Base-by-base conservation (phyloP, 1,284 basidiomycete genomes). In the Ganoderma meredithae region DNA sequence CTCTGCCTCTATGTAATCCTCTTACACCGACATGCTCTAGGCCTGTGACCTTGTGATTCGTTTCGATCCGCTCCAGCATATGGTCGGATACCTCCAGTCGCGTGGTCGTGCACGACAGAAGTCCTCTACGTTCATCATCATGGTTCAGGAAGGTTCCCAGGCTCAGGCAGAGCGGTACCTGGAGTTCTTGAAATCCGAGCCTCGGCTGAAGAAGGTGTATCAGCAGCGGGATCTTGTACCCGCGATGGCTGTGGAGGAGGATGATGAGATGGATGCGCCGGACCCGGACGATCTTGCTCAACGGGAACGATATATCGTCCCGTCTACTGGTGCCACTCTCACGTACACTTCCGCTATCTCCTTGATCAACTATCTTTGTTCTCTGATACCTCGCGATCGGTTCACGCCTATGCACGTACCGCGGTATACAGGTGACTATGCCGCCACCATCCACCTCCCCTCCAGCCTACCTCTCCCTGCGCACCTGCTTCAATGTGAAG, bases 1-100 rank as follows among this genome's bases (percentile, higher is more conserved):
- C 33, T 61, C 58, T 25, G 4, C 53, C 63, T 41, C 40, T 3
- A 22, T 40, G 6, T 27, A 22, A 41, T 22, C 12, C 58, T 10
- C 36, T 40, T 19, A 62, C 17, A n/a, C 67, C 69, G 17, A 70
- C 39, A 44, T 47, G 64, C 39, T 53, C 64, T 63, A 94, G 91
- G 90, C 91, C 12, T 95, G 94, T 77, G 91, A 94, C 74, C 83
- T 95, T n/a, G 92, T 95, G 62, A 84, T 95, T 68, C 90, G 94
- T 12, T 95, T 94, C 73, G 93, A 96, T 75, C 82, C 86, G 0
- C 81, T 95, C 13, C 85, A 90, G 58, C 92, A 93, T 71, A 89
- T 95, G 85, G 89, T 94, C 9, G 91, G 90, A 62, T 95, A 94
- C 70, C 86, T 93, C 52, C 95, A 96, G 77, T 95, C 92, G 52